These are phyloP conservation scores for Gamarada debralockiae DNA, from an alignment of 495 filamentous ascomycete genomes.

Conservation along the genomic window DNA sequence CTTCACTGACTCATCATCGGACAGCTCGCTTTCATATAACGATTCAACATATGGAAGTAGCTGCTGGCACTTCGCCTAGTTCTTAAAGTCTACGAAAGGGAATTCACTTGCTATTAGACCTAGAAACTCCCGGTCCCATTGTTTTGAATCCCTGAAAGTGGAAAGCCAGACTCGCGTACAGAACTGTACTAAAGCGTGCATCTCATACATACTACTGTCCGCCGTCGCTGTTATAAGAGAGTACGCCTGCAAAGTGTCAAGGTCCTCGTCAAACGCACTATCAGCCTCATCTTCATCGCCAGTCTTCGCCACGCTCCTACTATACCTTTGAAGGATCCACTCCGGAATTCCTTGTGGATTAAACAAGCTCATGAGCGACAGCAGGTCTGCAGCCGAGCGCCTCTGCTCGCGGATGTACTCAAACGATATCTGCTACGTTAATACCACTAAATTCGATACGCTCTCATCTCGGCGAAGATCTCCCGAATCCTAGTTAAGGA, in stretches of 20 bases:
- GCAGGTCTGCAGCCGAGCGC: constrained; percentile 27
- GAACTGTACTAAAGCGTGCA: constrained; percentile 45
- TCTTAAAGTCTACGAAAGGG: constrained; percentile 30
- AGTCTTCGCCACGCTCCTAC: not conserved
- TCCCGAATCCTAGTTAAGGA: constrained; percentile 32
- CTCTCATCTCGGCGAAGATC: constrained; percentile 34
- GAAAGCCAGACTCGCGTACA: constrained; percentile 38
- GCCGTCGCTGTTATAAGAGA: constrained; percentile 31
- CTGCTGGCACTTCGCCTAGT: constrained; percentile 22
- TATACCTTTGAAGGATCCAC: constrained; percentile 2
- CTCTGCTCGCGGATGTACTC: constrained; percentile 31
- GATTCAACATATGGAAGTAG: constrained; percentile 22
- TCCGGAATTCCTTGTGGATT: constrained; percentile 29
- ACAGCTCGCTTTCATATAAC: too few species aligned
- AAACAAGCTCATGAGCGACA: too few species aligned
- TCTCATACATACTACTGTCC: constrained; percentile 30
- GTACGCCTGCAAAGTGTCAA: constrained; percentile 33
- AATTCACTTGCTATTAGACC: constrained; percentile 31
- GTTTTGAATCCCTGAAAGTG: constrained; percentile 28
- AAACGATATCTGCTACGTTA: constrained; percentile 43
- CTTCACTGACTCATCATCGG: too few species aligned
- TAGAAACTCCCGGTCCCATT: constrained; percentile 31
- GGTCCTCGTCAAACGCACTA: constrained; percentile 37
- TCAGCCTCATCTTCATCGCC: constrained; percentile 9
- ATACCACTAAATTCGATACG: constrained; percentile 35